Evolutionary conservation across 2,329 filamentous ascomycete genomes (phyloP), one percentile per base, ranked within the genome.

Genomic region (Botrytis porri): DNA sequence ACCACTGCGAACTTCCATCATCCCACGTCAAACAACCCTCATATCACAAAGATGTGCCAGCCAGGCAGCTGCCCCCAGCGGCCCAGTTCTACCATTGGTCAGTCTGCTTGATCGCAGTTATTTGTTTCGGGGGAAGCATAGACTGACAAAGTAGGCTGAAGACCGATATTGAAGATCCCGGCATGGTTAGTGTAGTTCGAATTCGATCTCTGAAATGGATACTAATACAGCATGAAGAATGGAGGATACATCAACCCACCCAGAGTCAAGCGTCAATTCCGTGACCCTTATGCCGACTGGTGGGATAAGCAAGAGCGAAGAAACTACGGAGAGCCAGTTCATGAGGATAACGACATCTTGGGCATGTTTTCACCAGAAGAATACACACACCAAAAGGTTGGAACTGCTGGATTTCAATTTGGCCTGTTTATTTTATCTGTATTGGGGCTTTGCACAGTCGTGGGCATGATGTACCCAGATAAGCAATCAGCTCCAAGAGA

Each of bases 241-340:
- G 93, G 93, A 80, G 92, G 92, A 83, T 96, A 94, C 83, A 88
- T 93, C 81, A 94, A 95, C 84, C 92, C 93, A 73, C 89, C 90
- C 22, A 84, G 87, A 71, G 85, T 95, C 83, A 98, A 97, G 87
- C 92, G 95, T 78, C 91, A 94, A 83, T 93, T 94, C 85, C 93
- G 96, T 82, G 96, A 98, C 83, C 96, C 97, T 51, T 89, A 98
- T 82, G 95, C 84, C 81, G 91, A 93, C 81, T 99, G 94, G 94
- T 98, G 94, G 93, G 95, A 99, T 84, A 92, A 94, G 83, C 96
- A 99, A 85, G 96, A 98, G 84, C 91, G 95, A 82, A 90, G 96
- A 80, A 98, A 99, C 87, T 98, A 93, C 82, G 95, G 95, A 83
- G 97, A 99, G 84, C 93, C 95, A 20, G 90, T 97, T 70, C 95